Conservation (phyloP, 2,329 filamentous ascomycete species). For the Rhexocercosporidium sp. region DNA sequence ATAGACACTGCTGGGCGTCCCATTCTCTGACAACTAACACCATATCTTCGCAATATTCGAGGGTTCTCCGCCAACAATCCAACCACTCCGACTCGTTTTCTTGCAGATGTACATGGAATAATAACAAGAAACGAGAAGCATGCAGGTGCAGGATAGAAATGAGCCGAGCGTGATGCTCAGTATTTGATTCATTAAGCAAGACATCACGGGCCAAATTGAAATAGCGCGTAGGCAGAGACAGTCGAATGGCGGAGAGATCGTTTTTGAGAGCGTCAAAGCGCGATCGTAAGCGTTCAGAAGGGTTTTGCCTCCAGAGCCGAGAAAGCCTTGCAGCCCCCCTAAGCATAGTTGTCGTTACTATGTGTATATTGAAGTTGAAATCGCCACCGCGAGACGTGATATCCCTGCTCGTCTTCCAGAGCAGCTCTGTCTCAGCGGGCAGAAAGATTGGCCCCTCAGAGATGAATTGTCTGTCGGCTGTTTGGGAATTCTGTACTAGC, state of each 20-base stretch:
- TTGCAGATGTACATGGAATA: constrained; percentile 19
- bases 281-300: constrained; percentile 26
- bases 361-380: constrained; percentile 38
- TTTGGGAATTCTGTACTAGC: constrained; percentile 29
- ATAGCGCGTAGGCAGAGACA: constrained; percentile 42
- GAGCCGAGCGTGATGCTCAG: constrained; percentile 39
- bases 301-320: constrained; percentile 27
- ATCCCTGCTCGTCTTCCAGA: constrained; percentile 27
- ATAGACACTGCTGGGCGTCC: constrained; percentile 41
- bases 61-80: constrained; percentile 39
- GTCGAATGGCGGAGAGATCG: constrained; percentile 34
- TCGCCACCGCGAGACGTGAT: constrained; percentile 30
- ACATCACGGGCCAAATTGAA: constrained; percentile 42
- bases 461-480: neutral
- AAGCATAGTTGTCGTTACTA: constrained; percentile 39
- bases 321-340: constrained; percentile 37
- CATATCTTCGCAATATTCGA: constrained; percentile 43
- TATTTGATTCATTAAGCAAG: constrained; percentile 37
- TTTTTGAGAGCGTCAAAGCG: constrained; percentile 30
- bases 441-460: constrained; percentile 16
- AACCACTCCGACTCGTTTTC: constrained; percentile 32
- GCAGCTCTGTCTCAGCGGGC: constrained; percentile 13
- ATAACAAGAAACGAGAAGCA: constrained; percentile 33
- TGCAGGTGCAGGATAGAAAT: constrained; percentile 39
- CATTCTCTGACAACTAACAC: constrained; percentile 41